phyloP scores from a whole-genome alignment of 2,329 filamentous ascomycete species.

The Gaeumannomyces tritici region DNA sequence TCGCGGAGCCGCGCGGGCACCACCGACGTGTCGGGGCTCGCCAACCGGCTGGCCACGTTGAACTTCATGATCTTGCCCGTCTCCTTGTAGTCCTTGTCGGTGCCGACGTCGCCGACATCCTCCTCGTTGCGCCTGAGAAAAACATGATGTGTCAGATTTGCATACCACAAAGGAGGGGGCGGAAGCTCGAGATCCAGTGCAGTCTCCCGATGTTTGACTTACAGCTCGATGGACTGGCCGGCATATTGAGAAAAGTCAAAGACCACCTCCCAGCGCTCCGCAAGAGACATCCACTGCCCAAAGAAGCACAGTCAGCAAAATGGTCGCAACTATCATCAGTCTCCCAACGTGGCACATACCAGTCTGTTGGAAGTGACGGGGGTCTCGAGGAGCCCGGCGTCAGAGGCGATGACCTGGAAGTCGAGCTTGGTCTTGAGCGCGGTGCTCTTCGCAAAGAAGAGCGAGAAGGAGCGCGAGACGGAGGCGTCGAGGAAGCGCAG shows the following conservation, averaged over 20 bases:
- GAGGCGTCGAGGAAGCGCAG: constrained; percentile 43
- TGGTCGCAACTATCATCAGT: no score
- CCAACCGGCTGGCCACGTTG: constrained; percentile 29
- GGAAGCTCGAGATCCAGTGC: neutral
- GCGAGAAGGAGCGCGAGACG: constrained; percentile 33
- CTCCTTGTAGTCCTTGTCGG: constrained; percentile 38
- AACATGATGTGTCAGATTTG: neutral
- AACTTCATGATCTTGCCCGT: constrained; percentile 44
- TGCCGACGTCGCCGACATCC: constrained; percentile 23
- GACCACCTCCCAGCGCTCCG: constrained; percentile 48
- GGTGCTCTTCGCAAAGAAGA: constrained; percentile 32
- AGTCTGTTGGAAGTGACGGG: constrained; percentile 23
- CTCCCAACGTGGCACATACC: neutral
- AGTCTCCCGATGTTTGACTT: neutral
- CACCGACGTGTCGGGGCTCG: constrained; percentile 19
- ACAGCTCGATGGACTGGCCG: constrained; percentile 35
- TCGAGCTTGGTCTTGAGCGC: constrained; percentile 21
- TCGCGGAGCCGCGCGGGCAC: constrained; percentile 23
- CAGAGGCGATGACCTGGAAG: constrained; percentile 45
- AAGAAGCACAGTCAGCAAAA: neutral
- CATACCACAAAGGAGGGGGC: neutral
- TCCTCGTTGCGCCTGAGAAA: constrained; percentile 16
- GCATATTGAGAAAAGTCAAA: constrained; percentile 41
- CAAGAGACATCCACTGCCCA: constrained; percentile 34
- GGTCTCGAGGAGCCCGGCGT: constrained; percentile 37